These are phyloP conservation scores for Trichosporon faecale DNA, from an alignment of 1,284 basidiomycete species.

Conservation along the genomic window DNA sequence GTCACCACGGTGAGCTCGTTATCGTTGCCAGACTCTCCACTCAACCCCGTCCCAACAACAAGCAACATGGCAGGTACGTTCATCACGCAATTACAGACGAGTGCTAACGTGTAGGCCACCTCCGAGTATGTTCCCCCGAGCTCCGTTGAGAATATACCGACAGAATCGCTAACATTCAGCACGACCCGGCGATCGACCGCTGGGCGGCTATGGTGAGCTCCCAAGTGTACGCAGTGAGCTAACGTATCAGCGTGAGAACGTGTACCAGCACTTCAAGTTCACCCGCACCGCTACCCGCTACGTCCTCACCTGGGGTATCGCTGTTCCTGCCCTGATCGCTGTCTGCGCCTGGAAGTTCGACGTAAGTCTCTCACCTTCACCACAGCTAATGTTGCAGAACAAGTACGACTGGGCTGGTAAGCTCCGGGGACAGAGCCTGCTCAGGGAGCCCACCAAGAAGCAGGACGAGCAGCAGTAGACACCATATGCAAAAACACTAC, in stretches of 20 bases:
- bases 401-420: constrained; percentile 50
- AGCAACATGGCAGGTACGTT: constrained; percentile 36
- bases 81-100: neutral
- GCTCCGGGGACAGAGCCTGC: constrained; percentile 36
- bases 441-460: constrained; percentile 23
- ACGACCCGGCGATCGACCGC: constrained; percentile 74
- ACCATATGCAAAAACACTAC: constrained; percentile 19
- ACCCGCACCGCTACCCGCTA: constrained; percentile 59
- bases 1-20: constrained; percentile 9
- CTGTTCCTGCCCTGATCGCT: constrained; percentile 44
- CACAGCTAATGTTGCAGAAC: constrained; percentile 1
- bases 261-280: constrained; percentile 74
- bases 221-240: neutral
- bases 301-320: constrained; percentile 38
- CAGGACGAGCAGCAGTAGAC: constrained; percentile 22
- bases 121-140: constrained; percentile 33
- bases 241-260: constrained; percentile 65
- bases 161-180: constrained; percentile 51
- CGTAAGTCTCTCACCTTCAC: constrained; percentile 31
- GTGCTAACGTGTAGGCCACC: constrained; percentile 34
- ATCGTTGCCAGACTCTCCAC: constrained; percentile 7
- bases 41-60: neutral
- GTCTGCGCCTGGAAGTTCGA: constrained; percentile 32
- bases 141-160: neutral
- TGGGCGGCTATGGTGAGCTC: constrained; percentile 68